A percentile compares a stretch with the other conserved stretches of the same genome.
Evolutionary conservation across 768 basidiomycete species (phyloP).

Genomic region (Auriscalpium orientale): DNA sequence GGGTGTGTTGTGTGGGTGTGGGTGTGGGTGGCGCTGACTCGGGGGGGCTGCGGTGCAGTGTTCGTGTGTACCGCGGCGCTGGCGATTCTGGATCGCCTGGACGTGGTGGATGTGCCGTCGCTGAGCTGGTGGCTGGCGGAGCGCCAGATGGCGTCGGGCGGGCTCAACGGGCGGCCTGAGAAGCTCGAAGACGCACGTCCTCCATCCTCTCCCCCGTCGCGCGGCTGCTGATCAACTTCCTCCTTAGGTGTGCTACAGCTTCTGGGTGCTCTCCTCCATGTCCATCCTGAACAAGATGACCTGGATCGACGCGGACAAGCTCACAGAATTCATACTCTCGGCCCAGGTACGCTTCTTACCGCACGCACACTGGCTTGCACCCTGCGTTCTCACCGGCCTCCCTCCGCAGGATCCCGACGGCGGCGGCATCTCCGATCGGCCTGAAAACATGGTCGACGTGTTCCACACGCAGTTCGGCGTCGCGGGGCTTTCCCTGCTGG

Average conservation of each 20-base stretch:
- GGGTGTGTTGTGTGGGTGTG: no score
- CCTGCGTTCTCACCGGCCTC: background rate
- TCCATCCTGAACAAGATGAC: constrained; percentile 74
- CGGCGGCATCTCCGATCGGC: constrained; percentile 92
- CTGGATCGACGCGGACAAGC: constrained; percentile 84
- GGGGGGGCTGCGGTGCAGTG: no score
- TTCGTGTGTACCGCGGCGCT: constrained; percentile 86
- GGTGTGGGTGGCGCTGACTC: no score
- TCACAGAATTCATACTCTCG: constrained; percentile 76
- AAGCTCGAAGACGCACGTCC: constrained; percentile 87
- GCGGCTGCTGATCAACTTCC: background rate
- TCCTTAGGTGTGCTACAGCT: constrained; percentile 95
- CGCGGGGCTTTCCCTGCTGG: constrained; percentile 77
- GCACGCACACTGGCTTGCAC: background rate
- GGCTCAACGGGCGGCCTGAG: constrained; percentile 94
- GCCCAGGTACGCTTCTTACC: constrained; percentile 54
- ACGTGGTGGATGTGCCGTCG: constrained; percentile 71
- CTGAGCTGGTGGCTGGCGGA: constrained; percentile 93
- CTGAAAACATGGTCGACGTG: constrained; percentile 93
- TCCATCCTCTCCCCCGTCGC: background rate
- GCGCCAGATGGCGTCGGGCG: constrained; percentile 87
- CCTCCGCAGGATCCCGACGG: constrained; percentile 67
- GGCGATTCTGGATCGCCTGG: constrained; percentile 78
- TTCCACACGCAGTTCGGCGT: constrained; percentile 94
- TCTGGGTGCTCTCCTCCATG: constrained; percentile 89